phyloP scores from a whole-genome alignment of 2,329 filamentous ascomycete genomes.

The Periconia sp. region DNA sequence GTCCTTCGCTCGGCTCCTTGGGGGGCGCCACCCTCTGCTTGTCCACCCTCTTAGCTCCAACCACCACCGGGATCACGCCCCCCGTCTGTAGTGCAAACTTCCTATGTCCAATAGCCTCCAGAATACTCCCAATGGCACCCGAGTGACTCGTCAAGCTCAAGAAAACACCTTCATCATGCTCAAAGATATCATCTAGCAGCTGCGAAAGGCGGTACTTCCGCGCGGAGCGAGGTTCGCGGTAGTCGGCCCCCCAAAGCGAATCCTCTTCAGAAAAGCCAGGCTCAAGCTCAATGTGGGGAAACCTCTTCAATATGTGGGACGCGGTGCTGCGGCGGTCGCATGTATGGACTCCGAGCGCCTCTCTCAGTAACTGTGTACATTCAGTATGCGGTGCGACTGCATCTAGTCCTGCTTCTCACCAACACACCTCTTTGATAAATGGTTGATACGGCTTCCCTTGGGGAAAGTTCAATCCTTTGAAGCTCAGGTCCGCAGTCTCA shows the following conservation, averaged over 20 bases:
- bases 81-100: constrained; percentile 67
- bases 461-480: constrained; percentile 60
- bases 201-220: constrained; percentile 28
- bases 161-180: constrained; percentile 50
- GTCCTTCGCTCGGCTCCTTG: constrained; percentile 39
- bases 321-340: constrained; percentile 67
- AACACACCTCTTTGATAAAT: constrained; percentile 63
- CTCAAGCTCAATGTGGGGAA: constrained; percentile 64
- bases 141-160: constrained; percentile 65
- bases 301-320: constrained; percentile 56
- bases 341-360: constrained; percentile 71
- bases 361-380: constrained; percentile 58
- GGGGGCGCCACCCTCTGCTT: constrained; percentile 33
- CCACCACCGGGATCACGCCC: constrained; percentile 70
- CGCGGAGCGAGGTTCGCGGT: constrained; percentile 35
- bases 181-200: constrained; percentile 62
- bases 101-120: constrained; percentile 64
- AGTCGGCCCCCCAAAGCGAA: constrained; percentile 55
- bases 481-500: constrained; percentile 68
- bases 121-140: constrained; percentile 61
- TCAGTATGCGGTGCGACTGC: neutral
- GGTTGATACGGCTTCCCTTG: constrained; percentile 59
- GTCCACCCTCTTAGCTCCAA: constrained; percentile 61
- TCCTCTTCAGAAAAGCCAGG: constrained; percentile 65
- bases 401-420: neutral